Evolutionary conservation across 2,329 filamentous ascomycete genomes (phyloP), one percentile per base, ranked within the genome.

Genomic region (Anisogramma anomala): DNA sequence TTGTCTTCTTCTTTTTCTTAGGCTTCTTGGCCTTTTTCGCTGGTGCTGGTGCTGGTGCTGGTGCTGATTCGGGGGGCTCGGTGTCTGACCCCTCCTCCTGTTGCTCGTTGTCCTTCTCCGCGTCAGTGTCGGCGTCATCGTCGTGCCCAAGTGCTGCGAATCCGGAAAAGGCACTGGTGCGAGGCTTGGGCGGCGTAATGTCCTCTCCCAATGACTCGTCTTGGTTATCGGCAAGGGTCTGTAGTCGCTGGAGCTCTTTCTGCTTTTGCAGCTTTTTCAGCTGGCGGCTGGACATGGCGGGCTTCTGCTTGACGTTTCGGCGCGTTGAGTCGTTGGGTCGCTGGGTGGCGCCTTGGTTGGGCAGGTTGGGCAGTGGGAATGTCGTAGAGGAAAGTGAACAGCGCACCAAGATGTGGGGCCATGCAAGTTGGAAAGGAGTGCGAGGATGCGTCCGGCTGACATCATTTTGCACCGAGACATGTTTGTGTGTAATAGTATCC

Each of bases 241-340:
- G 46, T 9, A 51, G 46, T 30, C 48, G 46, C 11, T 64, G 60
- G 13, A 68, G 56, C 51, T 71, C 67, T 35, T 63, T 61, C 55
- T 70, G 66, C 55, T 69, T 64, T 43, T 68, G 68, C 26, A 73
- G 58, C 55, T 68, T 72, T 33, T 69, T 66, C 32, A 73, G 54
- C 48, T 73, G 69, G 34, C 69, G 59, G 42, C 59, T 71, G 15
- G 69, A 72, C 69, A 73, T 73, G 30, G n/a, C n/a, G n/a, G n/a
- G n/a, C n/a, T n/a, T n/a, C n/a, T n/a, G n/a, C n/a, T n/a, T n/a
- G n/a, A n/a, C n/a, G n/a, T n/a, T n/a, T n/a, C n/a, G n/a, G n/a
- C n/a, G n/a, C n/a, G n/a, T n/a, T n/a, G n/a, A n/a, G n/a, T n/a
- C n/a, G n/a, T n/a, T n/a, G n/a, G n/a, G n/a, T n/a, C n/a, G n/a